Conservation (phyloP, 495 filamentous ascomycete species). For the Thermothielavioides terrestris region DNA sequence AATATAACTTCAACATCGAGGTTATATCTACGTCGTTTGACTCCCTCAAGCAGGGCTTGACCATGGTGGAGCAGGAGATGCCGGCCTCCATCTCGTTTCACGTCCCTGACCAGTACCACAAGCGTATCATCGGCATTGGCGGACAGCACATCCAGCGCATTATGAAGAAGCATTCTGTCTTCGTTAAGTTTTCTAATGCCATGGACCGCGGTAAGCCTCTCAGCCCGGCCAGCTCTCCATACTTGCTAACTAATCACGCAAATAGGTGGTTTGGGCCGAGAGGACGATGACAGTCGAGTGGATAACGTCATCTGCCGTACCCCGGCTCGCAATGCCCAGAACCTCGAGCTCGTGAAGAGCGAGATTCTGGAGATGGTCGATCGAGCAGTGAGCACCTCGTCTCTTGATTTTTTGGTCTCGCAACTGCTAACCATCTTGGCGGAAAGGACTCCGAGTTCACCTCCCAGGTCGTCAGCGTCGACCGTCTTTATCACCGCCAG, state of each 20-base stretch:
- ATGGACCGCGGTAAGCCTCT: slow-evolving; percentile 68
- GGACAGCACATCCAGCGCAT: slow-evolving; percentile 98
- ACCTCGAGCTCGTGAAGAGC: slow-evolving; percentile 91
- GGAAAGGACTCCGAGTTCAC: slow-evolving; percentile 89
- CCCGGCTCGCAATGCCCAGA: slow-evolving; percentile 92
- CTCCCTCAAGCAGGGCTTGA: slow-evolving; percentile 81
- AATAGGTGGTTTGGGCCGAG: slow-evolving; percentile 76
- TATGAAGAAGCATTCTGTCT: slow-evolving; percentile 99
- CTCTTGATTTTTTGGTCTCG: neutral
- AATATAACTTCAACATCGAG: slow-evolving; percentile 99
- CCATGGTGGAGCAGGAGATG: slow-evolving; percentile 97
- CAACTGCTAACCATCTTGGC: slow-evolving; percentile 2
- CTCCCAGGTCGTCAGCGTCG: slow-evolving; percentile 81
- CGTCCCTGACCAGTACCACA: slow-evolving; percentile 99
- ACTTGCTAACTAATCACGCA: neutral
- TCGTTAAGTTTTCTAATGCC: slow-evolving; percentile 98
- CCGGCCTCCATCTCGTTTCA: slow-evolving; percentile 98
- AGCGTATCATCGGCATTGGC: slow-evolving; percentile 97
- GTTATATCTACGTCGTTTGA: slow-evolving; percentile 87
- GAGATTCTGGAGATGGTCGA: slow-evolving; percentile 99
- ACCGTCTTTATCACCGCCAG: slow-evolving; percentile 90
- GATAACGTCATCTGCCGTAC: slow-evolving; percentile 99
- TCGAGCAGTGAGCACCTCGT: slow-evolving; percentile 56
- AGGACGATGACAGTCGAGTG: slow-evolving; percentile 95
- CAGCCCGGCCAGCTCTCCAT: neutral